Evolutionary conservation across 192 early-diverging fungal species (phyloP), one percentile per base, ranked within the genome.

Genomic region (Coemansia sp.): DNA sequence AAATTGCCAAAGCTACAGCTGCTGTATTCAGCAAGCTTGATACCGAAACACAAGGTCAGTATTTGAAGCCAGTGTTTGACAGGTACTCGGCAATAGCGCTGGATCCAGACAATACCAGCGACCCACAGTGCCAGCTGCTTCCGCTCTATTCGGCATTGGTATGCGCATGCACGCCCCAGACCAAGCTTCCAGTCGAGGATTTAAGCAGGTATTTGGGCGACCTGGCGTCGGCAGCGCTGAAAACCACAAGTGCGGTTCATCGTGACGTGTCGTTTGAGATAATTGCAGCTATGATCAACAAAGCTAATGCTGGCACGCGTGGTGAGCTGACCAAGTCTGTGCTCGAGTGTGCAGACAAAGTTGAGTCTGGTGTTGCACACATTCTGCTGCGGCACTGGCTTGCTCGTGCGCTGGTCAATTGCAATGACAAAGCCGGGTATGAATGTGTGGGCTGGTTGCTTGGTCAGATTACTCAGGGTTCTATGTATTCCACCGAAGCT

Each of bases 241-340:
- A 60, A 44, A 75, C 83, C 2, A 18, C 23, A 4, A 82, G 82
- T 60, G 10, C 49, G 1, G 55, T 70, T 0, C 80, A 86, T 37
- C 81, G 82, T 6, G 75, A 81, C 34, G 73, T 86, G 7, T 63
- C 86, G 15, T 81, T 84, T 42, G 82, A 87, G 63, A 68, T 83
- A 8, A 74, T 85, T 4, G 84, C 87, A 5, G 82, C 88, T 3
- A 76, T 87, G 9, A 24, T 89, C 40, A 91, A 91, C 81, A 93
- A 93, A 71, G 80, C 70, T 25, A 65, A 64, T 49, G 63, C 76
- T 51, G 65, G 70, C 57, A 63, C 79, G 56, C 66, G 84, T 24
- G 37, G 56, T 38, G 38, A 58, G n/a, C 58, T 83, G 28, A 37
- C 59, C 31, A 53, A 74, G 31, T 4, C 56, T 37, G 60, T 64